Conservation (phyloP, 768 basidiomycete species). For the Russula sp. region DNA sequence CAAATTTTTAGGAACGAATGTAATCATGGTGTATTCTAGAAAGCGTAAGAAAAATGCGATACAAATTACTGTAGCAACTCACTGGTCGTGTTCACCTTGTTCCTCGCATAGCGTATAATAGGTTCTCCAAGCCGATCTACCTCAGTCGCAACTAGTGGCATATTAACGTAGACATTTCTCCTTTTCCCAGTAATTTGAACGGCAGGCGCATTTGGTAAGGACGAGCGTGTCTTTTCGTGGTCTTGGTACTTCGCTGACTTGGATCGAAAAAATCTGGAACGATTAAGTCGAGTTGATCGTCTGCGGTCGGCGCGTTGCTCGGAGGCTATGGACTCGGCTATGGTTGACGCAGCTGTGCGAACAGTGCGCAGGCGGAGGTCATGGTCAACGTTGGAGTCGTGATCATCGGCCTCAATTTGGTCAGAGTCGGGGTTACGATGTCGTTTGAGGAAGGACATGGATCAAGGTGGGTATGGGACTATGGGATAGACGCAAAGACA, state of each 20-base stretch:
- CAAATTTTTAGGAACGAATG: conserved; percentile 92
- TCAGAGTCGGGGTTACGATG: conserved; percentile 25
- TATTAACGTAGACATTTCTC: conserved; percentile 80
- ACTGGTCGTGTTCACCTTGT: conserved; percentile 95
- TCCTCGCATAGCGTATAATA: conserved; percentile 72
- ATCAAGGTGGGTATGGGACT: neutral
- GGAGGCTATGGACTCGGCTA: conserved; percentile 79
- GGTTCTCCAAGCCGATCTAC: conserved; percentile 74
- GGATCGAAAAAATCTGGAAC: conserved; percentile 56
- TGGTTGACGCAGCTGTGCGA: conserved; percentile 87
- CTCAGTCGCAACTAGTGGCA: conserved; percentile 60
- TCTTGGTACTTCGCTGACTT: conserved; percentile 41
- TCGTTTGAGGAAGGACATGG: conserved; percentile 28
- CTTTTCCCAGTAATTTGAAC: conserved; percentile 49
- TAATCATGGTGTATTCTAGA: conserved; percentile 83
- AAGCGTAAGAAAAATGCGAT: conserved; percentile 1
- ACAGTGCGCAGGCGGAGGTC: conserved; percentile 86
- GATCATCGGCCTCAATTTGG: conserved; percentile 52
- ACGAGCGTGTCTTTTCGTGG: conserved; percentile 36
- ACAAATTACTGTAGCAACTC: conserved; percentile 38
- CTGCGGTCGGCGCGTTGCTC: conserved; percentile 67
- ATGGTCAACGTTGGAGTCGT: conserved; percentile 72
- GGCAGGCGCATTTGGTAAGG: conserved; percentile 35
- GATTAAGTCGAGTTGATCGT: conserved; percentile 47
- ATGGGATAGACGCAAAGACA: neutral